Evolutionary conservation across 768 basidiomycete genomes (phyloP), one percentile per base, ranked within the genome.

Genomic region (Neoboletus brunneissimus): DNA sequence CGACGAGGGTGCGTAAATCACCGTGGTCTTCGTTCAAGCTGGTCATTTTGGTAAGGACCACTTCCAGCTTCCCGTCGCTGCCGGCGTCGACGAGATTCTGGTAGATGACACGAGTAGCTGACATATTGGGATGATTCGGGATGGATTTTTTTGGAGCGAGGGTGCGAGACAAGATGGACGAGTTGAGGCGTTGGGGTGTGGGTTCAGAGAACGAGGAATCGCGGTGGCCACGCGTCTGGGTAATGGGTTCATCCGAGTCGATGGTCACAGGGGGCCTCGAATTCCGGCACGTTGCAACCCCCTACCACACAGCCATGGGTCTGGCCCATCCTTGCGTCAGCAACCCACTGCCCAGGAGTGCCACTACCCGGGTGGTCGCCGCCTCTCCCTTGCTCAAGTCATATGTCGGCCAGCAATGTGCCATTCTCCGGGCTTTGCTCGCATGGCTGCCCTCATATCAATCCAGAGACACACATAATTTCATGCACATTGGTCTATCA

Each of bases 81-180:
- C 66, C 70, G 6, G 60, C 46, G 16, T 70, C 49, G 44, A 72
- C 27, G 34, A 72, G 63, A 42, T 68, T 68, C 41, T 73, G 72
- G 29, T 65, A 43, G 31, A 72, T 54, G 9, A 59, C n/a, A 1
- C 66, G 68, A 35, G 58, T 58, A 13, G 48, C 18, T 1, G 64
- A 37, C 57, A 65, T 62, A 50, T 38, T 44, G 25, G 6, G 27
- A 7, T 40, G 41, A 8, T 41, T n/a, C 2, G 4, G 18, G 0
- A 2, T 35, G 16, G 35, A 35, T 18, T 37, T 20, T 51, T 23
- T 46, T 56, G 32, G 35, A 62, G 40, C 6, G n/a, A 20, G 40
- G 54, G 25, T 20, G 44, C 32, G 57, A 61, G 46, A 52, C 10
- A 35, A 27, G 13, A 34, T 43, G 20, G 16, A 27, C 16, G 55